These are phyloP conservation scores for Clohesyomyces aquaticus DNA, from an alignment of 495 filamentous ascomycete species.

Conservation along the genomic window DNA sequence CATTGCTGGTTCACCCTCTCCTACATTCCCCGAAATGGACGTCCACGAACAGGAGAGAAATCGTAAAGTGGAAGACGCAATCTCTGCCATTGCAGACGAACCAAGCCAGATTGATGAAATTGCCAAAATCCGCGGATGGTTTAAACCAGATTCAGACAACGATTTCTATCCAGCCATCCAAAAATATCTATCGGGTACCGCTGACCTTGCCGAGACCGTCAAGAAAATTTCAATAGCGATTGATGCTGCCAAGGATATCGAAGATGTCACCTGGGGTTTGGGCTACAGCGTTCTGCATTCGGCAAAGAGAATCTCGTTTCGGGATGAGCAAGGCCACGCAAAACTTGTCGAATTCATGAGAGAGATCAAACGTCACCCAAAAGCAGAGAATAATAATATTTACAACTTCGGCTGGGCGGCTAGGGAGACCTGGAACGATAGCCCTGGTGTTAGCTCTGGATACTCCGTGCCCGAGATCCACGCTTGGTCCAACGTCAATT, in stretches of 20 bases:
- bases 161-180: slow-evolving; percentile 5
- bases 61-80: slow-evolving; percentile 12
- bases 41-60: not conserved
- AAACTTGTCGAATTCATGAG: slow-evolving; percentile 19
- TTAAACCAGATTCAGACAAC: slow-evolving; percentile 7
- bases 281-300: slow-evolving; percentile 28
- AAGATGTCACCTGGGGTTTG: not conserved
- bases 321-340: not conserved
- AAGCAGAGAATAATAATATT: not conserved
- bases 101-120: slow-evolving; percentile 26
- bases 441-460: slow-evolving; percentile 19
- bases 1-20: not conserved
- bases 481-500: slow-evolving; percentile 34
- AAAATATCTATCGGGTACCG: slow-evolving; percentile 11
- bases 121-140: slow-evolving; percentile 22
- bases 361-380: slow-evolving; percentile 3
- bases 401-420: slow-evolving; percentile 1
- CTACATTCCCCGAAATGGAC: not conserved
- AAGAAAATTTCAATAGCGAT: not conserved
- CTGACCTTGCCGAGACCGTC: not conserved
- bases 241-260: not conserved
- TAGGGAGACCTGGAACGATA: slow-evolving; percentile 24
- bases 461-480: slow-evolving; percentile 26
- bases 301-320: slow-evolving; percentile 15
- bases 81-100: slow-evolving; percentile 18